Percentiles rank a stretch among this genome's conserved stretches.
Evolutionary conservation across 140 eudicot species (phyloP).

Genomic region (Oenanthe javanica): DNA sequence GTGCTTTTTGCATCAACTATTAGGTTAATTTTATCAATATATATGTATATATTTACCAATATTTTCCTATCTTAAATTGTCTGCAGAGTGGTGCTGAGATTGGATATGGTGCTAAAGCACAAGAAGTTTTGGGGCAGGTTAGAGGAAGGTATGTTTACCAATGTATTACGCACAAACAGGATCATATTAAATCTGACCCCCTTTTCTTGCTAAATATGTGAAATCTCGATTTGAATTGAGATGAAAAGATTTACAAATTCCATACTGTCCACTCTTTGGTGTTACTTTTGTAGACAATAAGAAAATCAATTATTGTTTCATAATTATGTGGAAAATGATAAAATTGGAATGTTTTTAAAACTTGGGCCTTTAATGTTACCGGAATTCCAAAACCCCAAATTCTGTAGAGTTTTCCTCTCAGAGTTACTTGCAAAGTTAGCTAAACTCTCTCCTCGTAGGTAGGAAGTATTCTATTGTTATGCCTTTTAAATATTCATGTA

Average conservation of each 20-base stretch:
- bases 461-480: neutral
- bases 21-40: neutral
- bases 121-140: slow-evolving; percentile 89
- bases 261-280: neutral
- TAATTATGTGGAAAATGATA: neutral
- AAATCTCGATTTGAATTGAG: too few relatives aligned
- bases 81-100: slow-evolving; percentile 73
- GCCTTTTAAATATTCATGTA: neutral
- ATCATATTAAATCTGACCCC: neutral
- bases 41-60: neutral
- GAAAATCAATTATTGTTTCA: neutral
- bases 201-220: neutral
- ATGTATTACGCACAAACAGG: neutral
- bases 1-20: neutral
- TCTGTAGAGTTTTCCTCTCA: neutral
- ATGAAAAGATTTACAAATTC: neutral
- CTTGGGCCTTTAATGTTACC: neutral
- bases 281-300: neutral
- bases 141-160: slow-evolving; percentile 58
- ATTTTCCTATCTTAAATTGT: neutral
- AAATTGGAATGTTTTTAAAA: neutral
- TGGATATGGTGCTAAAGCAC: slow-evolving; percentile 94
- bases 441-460: neutral
- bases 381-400: neutral
- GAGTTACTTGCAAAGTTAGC: neutral